Evolutionary conservation across 805 yeast species (phyloP).

Genomic region (Sungouiella thailandica): DNA sequence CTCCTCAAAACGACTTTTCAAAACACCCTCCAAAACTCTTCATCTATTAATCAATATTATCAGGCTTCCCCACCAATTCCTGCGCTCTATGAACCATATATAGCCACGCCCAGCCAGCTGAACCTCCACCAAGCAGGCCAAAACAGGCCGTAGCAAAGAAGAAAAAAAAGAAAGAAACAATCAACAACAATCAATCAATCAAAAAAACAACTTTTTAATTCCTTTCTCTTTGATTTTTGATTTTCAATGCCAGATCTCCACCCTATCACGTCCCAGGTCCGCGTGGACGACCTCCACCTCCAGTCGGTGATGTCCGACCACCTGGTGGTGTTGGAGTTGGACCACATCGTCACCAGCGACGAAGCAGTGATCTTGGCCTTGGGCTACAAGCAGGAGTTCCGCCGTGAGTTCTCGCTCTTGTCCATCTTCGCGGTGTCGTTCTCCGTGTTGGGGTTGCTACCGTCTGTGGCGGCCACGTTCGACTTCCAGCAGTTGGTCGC

Average conservation of each 20-base stretch:
- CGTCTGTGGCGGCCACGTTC: slow-evolving; percentile 61
- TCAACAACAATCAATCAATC: no score
- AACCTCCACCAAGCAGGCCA: no score
- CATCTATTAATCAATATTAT: no score
- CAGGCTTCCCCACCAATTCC: no score
- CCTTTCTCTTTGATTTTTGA: no score
- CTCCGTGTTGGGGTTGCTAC: slow-evolving; percentile 59
- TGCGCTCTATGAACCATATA: no score
- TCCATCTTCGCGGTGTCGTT: slow-evolving; percentile 61
- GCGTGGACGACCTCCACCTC: slow-evolving; percentile 34
- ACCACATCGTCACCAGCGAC: slow-evolving; percentile 44
- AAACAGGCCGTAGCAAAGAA: no score
- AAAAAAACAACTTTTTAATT: no score
- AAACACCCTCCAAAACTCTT: no score
- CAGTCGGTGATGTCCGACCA: slow-evolving; percentile 36
- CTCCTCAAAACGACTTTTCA: no score
- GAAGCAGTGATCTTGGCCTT: slow-evolving; percentile 53
- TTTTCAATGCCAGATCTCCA: slow-evolving; percentile 11
- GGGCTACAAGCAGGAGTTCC: slow-evolving; percentile 61
- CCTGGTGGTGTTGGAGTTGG: slow-evolving; percentile 38
- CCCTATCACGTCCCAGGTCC: slow-evolving; percentile 19
- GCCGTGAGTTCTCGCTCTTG: slow-evolving; percentile 52
- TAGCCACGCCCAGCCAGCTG: no score
- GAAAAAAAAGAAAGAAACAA: no score
- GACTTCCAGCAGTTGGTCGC: slow-evolving; percentile 55